Base-by-base conservation (phyloP, 1,284 basidiomycete species). In the Cutaneotrichosporon sp. region DNA sequence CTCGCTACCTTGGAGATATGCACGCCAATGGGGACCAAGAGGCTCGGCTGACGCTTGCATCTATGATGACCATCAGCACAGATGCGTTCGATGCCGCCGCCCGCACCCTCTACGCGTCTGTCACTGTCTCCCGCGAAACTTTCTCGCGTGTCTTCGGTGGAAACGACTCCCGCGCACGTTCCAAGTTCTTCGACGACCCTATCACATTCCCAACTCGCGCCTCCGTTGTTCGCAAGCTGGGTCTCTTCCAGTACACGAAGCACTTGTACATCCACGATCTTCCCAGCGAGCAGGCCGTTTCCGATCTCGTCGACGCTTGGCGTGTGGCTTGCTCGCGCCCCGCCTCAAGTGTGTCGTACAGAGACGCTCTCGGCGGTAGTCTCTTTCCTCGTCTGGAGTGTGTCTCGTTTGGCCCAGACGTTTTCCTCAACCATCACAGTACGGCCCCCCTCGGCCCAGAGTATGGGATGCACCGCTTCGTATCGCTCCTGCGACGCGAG, bases 351-450 rank as follows among this genome's bases (percentile, higher is more conserved):
- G 42, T 44, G 5, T 25, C 42, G 14, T 44, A 29, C 42, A 27
- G 27, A 14, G 27, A 44, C 8, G 29, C 27, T 4, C 29, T 44
- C 7, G 12, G 29, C 20, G 42, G 42, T 11, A 17, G 19, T 11
- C 42, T 44, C 27, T 32, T 44, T 14, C 42, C 42, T 8, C 42
- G 42, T 20, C 27, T 44, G 19, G 29, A 44, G 29, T 17, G 29
- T 19, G 29, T 44, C 16, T 29, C 42, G 11, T 44, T 44, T 16
- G 29, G 42, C 19, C 19, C 19, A 19, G 27, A 19, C 27, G 42
- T 44, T 6, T 44, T 44, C 42, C 42, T 44, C 29, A 44, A 44
- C 42, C 42, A 44, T 11, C 27, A 44, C 27, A 44, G 42, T 8
- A 10, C 19, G 29, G 17, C 42, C 19, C 42, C 42, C 19, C 27